These are phyloP conservation scores for Cichorium intybus DNA, from an alignment of 140 eudicot species.

Conservation along the genomic window DNA sequence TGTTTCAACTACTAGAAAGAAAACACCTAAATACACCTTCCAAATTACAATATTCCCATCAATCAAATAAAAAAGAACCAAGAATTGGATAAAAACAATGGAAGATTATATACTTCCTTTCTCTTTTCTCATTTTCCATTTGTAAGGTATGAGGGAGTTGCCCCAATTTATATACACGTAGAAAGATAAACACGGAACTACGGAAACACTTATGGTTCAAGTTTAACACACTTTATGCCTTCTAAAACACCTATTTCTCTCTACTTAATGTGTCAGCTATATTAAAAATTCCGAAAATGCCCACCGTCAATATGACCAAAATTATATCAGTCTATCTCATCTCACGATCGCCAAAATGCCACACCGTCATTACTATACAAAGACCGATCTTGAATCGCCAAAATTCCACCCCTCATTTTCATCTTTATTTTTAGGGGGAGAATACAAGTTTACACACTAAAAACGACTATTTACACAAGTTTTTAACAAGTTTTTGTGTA, in stretches of 20 bases:
- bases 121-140: neutral
- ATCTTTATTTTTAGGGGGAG: too few species aligned
- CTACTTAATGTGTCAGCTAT: slow-evolving; percentile 34
- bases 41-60: too few species aligned
- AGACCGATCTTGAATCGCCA: slow-evolving; percentile 97
- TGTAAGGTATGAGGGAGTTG: slow-evolving; percentile 29
- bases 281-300: slow-evolving; percentile 14
- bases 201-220: slow-evolving; percentile 8
- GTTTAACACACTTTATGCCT: slow-evolving; percentile 24
- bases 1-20: too few species aligned
- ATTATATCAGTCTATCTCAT: too few species aligned
- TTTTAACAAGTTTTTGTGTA: too few species aligned
- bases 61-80: too few species aligned
- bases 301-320: slow-evolving; percentile 18
- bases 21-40: too few species aligned
- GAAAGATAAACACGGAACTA: slow-evolving; percentile 17
- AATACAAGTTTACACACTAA: too few species aligned
- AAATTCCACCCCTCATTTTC: too few species aligned
- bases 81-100: slow-evolving; percentile 22
- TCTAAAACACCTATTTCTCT: slow-evolving; percentile 21
- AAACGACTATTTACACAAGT: too few species aligned
- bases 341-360: slow-evolving; percentile 94
- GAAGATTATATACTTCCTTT: slow-evolving; percentile 6
- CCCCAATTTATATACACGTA: slow-evolving; percentile 30
- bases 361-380: slow-evolving; percentile 78